Conservation (phyloP, 78 protist genomes). For the Dictyostelium purpureum region DNA sequence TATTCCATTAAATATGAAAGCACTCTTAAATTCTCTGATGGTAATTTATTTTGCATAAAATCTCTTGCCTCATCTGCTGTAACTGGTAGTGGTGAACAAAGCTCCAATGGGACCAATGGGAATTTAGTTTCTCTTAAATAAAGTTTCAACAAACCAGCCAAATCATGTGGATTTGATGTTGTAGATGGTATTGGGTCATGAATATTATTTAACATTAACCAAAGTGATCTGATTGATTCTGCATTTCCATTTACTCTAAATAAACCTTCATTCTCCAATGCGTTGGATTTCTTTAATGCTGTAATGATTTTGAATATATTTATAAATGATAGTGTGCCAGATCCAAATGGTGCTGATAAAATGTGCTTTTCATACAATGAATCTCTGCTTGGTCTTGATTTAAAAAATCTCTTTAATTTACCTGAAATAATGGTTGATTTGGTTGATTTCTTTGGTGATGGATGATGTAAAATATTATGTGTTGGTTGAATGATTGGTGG, state of each 20-base stretch:
- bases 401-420: conserved; percentile 37
- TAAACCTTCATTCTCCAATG: conserved; percentile 37
- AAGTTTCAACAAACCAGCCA: conserved; percentile 54
- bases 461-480: conserved; percentile 8
- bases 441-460: conserved; percentile 16
- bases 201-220: conserved; percentile 26
- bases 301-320: conserved; percentile 42
- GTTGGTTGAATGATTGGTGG: background rate
- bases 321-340: conserved; percentile 22
- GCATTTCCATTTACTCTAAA: conserved; percentile 74
- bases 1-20: conserved; percentile 20
- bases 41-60: conserved; percentile 24
- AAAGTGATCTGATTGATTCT: conserved; percentile 42
- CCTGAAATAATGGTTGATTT: conserved; percentile 42
- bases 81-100: conserved; percentile 2
- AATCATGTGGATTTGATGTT: conserved; percentile 12
- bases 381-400: conserved; percentile 44
- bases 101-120: conserved; percentile 56
- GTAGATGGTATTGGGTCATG: background rate
- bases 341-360: conserved; percentile 35
- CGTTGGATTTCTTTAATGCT: conserved; percentile 42
- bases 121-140: conserved; percentile 63
- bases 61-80: conserved; percentile 9
- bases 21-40: conserved; percentile 23
- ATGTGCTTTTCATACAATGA: conserved; percentile 64